phyloP scores from a whole-genome alignment of 371 early-diverging fungal species.

The Apophysomyces trapeziformis region DNA sequence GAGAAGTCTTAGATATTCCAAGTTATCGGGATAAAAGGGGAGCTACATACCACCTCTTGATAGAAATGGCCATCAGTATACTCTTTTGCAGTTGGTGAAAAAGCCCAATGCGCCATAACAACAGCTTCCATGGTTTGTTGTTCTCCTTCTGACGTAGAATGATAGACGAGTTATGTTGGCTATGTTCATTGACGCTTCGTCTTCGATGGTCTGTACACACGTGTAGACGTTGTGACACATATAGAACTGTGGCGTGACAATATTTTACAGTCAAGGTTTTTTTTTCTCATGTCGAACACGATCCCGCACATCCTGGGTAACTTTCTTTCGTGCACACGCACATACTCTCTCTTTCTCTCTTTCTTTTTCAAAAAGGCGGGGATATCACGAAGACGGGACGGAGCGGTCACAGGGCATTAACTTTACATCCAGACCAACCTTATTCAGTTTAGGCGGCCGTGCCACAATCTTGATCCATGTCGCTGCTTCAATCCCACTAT shows the following conservation, averaged over 20 bases:
- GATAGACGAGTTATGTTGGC: too few relatives aligned
- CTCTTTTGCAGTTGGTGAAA: neutral
- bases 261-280: neutral
- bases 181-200: neutral
- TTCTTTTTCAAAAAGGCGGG: too few relatives aligned
- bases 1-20: neutral
- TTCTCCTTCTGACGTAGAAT: too few relatives aligned
- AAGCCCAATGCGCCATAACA: neutral
- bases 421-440: too few relatives aligned
- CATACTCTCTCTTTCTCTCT: too few relatives aligned
- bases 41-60: neutral
- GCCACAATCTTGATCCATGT: too few relatives aligned
- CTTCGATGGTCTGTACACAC: neutral
- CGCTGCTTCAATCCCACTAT: too few relatives aligned
- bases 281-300: neutral
- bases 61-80: neutral
- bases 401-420: too few relatives aligned
- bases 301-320: constrained; percentile 6
- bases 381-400: too few relatives aligned
- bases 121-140: too few relatives aligned
- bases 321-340: neutral
- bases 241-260: constrained; percentile 10
- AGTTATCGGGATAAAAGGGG: neutral
- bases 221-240: constrained; percentile 6
- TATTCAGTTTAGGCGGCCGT: too few relatives aligned